Conservation (phyloP, 1,284 basidiomycete genomes). For the Leccinum fallax region DNA sequence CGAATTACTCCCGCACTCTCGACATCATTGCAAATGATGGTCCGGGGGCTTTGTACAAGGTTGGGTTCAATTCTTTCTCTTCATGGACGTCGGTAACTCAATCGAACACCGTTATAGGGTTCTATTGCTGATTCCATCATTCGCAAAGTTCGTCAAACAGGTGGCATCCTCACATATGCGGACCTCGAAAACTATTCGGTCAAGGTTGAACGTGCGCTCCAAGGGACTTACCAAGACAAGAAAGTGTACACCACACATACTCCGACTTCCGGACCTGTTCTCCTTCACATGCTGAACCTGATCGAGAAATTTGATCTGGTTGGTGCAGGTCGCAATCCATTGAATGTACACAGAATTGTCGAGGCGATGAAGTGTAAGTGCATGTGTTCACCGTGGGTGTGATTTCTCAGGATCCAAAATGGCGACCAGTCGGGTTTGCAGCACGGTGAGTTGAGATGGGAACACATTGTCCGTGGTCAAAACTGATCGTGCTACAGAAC, state of each 20-base stretch:
- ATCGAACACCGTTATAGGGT: slow-evolving; percentile 47
- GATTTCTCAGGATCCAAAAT: slow-evolving; percentile 14
- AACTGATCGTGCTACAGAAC: slow-evolving; percentile 51
- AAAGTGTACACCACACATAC: slow-evolving; percentile 85
- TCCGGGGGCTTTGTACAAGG: slow-evolving; percentile 74
- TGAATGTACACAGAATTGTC: slow-evolving; percentile 72
- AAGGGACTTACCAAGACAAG: slow-evolving; percentile 74
- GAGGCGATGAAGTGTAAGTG: slow-evolving; percentile 75
- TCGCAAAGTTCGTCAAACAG: slow-evolving; percentile 63
- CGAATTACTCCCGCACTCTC: slow-evolving; percentile 72
- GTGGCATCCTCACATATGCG: slow-evolving; percentile 76
- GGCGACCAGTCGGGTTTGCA: slow-evolving; percentile 64
- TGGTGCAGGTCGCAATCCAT: slow-evolving; percentile 49
- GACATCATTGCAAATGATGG: slow-evolving; percentile 67
- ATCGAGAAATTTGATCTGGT: slow-evolving; percentile 66
- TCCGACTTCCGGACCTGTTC: slow-evolving; percentile 81
- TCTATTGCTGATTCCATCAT: slow-evolving; percentile 75
- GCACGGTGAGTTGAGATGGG: slow-evolving; percentile 47
- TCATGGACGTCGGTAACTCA: slow-evolving; percentile 16
- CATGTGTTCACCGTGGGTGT: slow-evolving; percentile 17
- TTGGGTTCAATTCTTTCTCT: slow-evolving; percentile 28
- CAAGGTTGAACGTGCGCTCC: slow-evolving; percentile 71
- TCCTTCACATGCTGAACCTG: slow-evolving; percentile 81
- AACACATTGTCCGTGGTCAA: slow-evolving; percentile 10
- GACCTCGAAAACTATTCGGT: slow-evolving; percentile 77